These are phyloP conservation scores for Centaurea solstitialis DNA, from an alignment of 129 eudicot genomes.

Conservation along the genomic window DNA sequence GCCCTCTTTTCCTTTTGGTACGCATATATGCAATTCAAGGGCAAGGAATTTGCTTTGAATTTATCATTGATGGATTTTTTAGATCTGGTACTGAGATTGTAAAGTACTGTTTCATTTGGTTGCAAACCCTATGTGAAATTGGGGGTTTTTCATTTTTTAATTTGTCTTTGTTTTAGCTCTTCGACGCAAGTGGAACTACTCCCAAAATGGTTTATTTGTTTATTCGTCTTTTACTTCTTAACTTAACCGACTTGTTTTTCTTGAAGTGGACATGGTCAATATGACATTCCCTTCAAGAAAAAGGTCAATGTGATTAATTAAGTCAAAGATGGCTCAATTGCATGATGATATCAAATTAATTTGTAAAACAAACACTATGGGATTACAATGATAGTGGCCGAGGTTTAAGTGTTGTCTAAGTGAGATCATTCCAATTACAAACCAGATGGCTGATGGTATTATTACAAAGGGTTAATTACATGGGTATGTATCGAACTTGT, in stretches of 20 bases:
- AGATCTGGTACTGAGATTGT: slow-evolving; percentile 9
- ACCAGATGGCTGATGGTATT: neutral
- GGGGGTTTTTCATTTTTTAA: neutral
- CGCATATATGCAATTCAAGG: neutral
- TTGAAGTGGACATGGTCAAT: slow-evolving; percentile 1
- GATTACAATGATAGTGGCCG: neutral
- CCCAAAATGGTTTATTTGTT: neutral
- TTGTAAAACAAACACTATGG: neutral
- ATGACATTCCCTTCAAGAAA: neutral
- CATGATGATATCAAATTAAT: neutral
- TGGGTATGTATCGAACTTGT: too few relatives aligned
- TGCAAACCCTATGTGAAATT: slow-evolving; percentile 5
- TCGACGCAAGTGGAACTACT: neutral
- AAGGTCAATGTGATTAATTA: neutral
- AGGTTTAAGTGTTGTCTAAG: neutral
- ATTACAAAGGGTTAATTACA: too few relatives aligned
- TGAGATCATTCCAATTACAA: neutral
- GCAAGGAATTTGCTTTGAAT: slow-evolving; percentile 16
- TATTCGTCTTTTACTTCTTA: neutral
- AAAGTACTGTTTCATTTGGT: slow-evolving; percentile 18
- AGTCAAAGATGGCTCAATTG: neutral
- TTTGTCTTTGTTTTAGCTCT: neutral
- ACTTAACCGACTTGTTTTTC: neutral
- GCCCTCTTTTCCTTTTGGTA: slow-evolving; percentile 4
- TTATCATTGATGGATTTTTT: neutral